Base-by-base conservation (phyloP, 75 land plant genomes). In the Cryptomeria japonica region DNA sequence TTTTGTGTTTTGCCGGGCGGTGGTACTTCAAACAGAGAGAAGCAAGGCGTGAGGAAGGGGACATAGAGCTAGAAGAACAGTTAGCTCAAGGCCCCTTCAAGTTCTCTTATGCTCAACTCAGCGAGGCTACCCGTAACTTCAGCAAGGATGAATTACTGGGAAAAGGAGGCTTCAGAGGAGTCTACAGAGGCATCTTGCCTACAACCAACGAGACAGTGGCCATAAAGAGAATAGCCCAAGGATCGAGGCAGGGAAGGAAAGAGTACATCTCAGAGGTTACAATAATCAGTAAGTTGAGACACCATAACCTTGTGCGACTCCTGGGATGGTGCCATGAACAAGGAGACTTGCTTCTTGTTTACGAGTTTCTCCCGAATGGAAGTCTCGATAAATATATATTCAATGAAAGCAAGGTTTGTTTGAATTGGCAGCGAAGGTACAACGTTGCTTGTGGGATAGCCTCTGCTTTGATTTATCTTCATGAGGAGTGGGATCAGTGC, bases 151-250 rank as follows among this genome's bases (percentile, higher is more conserved):
- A 55, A n/a, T 89, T 86, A 87, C 88, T 93, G 0, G 92, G 93
- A 37, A 42, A 88, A 85, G 93, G 90, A 36, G 93, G 92, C 4
- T 89, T 91, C 34, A 92, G 92, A 18, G 87, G 36, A 0, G 93
- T 92, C 18, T 91, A 92, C 88, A 87, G 70, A 47, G 93, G 93
- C 1, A 64, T 32, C 28, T 28, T 93, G 19, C 47, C 14, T 19
- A 15, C 16, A 44, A 39, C 18, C 34, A 75, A 58, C 36, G 41
- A 28, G 1, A 42, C 68, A 0, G 88, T 92, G 14, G 94, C 93
- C 2, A 93, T 92, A 15, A 93, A 93, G 64, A 73, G 79, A 83
- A 70, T 93, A 22, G 86, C 87, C 5, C 79, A 58, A 3, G 76
- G 34, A 31, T 89, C 89, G 10, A 87, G 58, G 42, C 90, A 90